Percentiles rank a stretch among this genome's conserved stretches.
phyloP scores from a whole-genome alignment of 2,329 filamentous ascomycete genomes.

The Cercospora sesami region DNA sequence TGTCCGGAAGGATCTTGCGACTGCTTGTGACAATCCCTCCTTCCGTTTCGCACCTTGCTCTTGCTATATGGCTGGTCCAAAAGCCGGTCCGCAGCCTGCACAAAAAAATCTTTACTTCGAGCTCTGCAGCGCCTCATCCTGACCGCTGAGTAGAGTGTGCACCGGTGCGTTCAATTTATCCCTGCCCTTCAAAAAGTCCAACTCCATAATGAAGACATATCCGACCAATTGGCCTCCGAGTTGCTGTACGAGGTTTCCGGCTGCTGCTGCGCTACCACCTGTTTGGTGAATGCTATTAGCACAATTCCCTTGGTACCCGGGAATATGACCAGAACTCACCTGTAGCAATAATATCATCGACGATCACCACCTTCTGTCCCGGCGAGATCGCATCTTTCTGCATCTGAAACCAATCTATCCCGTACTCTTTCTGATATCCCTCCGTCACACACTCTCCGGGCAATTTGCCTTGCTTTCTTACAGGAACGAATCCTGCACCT shows the following conservation, averaged over 20 bases:
- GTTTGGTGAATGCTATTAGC: not conserved
- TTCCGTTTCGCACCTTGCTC: not conserved
- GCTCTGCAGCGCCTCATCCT: slow-evolving; percentile 45
- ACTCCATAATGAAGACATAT: slow-evolving; percentile 93
- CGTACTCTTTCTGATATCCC: slow-evolving; percentile 92
- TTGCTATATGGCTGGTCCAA: not conserved
- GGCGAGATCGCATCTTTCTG: slow-evolving; percentile 80
- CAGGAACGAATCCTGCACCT: slow-evolving; percentile 84
- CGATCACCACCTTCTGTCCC: slow-evolving; percentile 86
- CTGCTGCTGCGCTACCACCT: slow-evolving; percentile 91
- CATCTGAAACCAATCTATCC: slow-evolving; percentile 93
- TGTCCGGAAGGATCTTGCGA: not conserved
- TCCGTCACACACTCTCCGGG: slow-evolving; percentile 85
- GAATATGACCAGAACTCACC: slow-evolving; percentile 59
- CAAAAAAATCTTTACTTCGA: slow-evolving; percentile 3
- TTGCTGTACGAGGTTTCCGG: slow-evolving; percentile 80
- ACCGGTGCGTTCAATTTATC: slow-evolving; percentile 84
- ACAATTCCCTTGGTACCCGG: not conserved
- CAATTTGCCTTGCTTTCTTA: slow-evolving; percentile 93
- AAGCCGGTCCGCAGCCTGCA: not conserved
- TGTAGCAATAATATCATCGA: slow-evolving; percentile 98
- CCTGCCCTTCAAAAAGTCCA: slow-evolving; percentile 87
- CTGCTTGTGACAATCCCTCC: not conserved
- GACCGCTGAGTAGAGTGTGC: slow-evolving; percentile 74
- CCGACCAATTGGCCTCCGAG: slow-evolving; percentile 83